A percentile compares a stretch with the other conserved stretches of the same genome.
Evolutionary conservation across 768 basidiomycete genomes (phyloP).

Genomic region (Solioccasus polychromus): DNA sequence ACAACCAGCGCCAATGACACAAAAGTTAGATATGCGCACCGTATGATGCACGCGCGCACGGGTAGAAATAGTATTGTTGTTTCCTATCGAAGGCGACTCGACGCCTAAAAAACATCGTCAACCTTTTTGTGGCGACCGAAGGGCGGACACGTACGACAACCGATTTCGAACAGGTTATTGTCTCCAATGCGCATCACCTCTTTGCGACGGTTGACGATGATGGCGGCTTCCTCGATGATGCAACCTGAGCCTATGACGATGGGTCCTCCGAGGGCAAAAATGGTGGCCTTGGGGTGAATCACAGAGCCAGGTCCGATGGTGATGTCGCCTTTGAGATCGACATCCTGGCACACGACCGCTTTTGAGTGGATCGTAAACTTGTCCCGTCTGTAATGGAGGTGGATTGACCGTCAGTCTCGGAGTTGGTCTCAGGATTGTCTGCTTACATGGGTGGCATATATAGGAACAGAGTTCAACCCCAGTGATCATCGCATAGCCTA

Average conservation of each 20-base stretch:
- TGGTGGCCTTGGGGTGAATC: conserved; percentile 91
- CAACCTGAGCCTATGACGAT: conserved; percentile 87
- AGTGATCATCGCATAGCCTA: no score
- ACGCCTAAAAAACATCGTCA: conserved; percentile 65
- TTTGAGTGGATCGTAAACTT: conserved; percentile 89
- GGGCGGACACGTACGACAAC: conserved; percentile 80
- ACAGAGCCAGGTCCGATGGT: conserved; percentile 91
- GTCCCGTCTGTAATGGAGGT: conserved; percentile 57
- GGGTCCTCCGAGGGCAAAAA: conserved; percentile 87
- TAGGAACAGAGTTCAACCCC: conserved; percentile 6
- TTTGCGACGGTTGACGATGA: conserved; percentile 88
- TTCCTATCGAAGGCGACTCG: conserved; percentile 81
- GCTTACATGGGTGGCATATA: conserved; percentile 34
- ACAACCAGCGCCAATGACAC: conserved; percentile 79
- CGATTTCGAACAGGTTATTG: conserved; percentile 92
- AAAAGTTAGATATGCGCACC: conserved; percentile 74
- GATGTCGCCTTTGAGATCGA: conserved; percentile 91
- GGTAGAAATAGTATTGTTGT: conserved; percentile 84
- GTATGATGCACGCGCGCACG: conserved; percentile 82
- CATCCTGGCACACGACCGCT: conserved; percentile 89
- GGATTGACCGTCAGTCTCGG: background rate
- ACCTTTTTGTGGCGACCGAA: no score
- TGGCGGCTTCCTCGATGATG: conserved; percentile 88
- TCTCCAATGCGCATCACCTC: conserved; percentile 93
- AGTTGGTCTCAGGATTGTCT: background rate